phyloP scores from a whole-genome alignment of 2,329 filamentous ascomycete genomes.

The Boeremia lycopersici region DNA sequence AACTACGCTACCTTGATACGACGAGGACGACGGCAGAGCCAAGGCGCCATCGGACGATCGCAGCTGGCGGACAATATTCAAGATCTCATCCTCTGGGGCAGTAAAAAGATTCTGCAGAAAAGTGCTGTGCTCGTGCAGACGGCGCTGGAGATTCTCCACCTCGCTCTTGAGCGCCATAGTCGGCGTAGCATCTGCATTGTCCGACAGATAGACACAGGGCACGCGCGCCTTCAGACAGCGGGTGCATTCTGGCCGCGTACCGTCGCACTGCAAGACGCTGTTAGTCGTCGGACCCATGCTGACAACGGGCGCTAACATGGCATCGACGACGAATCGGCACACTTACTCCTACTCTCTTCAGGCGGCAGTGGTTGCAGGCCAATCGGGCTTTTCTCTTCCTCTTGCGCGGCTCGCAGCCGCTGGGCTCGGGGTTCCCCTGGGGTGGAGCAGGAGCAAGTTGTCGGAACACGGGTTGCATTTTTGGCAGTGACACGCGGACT shows the following conservation, averaged over 20 bases:
- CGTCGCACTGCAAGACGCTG: conserved; percentile 9
- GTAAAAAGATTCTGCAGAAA: conserved; percentile 7
- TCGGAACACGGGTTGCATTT: conserved; percentile 5
- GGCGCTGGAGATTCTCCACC: conserved; percentile 7
- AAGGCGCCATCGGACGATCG: neutral
- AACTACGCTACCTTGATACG: neutral
- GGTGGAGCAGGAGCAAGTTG: conserved; percentile 11
- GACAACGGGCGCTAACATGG: neutral
- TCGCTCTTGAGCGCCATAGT: conserved; percentile 15
- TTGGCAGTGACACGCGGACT: neutral
- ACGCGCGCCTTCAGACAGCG: conserved; percentile 1
- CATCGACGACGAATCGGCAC: neutral
- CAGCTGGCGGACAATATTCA: conserved; percentile 1
- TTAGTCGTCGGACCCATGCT: neutral
- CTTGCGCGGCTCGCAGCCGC: conserved; percentile 2
- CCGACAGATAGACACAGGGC: conserved; percentile 12
- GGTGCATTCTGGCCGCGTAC: conserved; percentile 4
- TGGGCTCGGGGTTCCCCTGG: neutral
- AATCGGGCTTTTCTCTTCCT: conserved; percentile 15
- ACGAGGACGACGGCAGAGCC: neutral
- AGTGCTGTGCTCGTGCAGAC: conserved; percentile 3
- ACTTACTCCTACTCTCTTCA: conserved; percentile 13
- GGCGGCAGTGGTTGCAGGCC: conserved; percentile 14
- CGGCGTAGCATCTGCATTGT: conserved; percentile 14
- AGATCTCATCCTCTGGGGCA: conserved; percentile 9